phyloP scores from a whole-genome alignment of 192 early-diverging fungal genomes.

The Coemansia sp. region DNA sequence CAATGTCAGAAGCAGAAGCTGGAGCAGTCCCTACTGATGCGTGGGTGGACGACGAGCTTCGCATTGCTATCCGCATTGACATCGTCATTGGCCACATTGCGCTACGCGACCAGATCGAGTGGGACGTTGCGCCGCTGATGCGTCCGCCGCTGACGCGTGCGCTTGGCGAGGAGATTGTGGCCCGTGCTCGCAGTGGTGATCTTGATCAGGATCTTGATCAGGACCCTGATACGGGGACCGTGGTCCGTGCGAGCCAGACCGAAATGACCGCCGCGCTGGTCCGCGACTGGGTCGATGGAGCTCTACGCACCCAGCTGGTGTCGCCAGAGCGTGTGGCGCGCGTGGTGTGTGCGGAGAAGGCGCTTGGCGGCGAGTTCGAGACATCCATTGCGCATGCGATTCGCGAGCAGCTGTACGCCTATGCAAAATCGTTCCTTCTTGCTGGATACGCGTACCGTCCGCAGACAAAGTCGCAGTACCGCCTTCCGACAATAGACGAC shows the following conservation, averaged over 20 bases:
- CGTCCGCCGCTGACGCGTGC: conserved; percentile 26
- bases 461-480: conserved; percentile 44
- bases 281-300: conserved; percentile 36
- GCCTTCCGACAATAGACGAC: conserved; percentile 57
- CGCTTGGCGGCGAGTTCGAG: conserved; percentile 85
- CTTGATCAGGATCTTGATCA: too few relatives aligned
- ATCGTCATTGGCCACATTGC: conserved; percentile 82
- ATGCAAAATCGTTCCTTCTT: conserved; percentile 78
- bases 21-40: too few relatives aligned
- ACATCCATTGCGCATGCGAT: conserved; percentile 91
- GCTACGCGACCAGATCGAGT: conserved; percentile 92
- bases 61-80: conserved; percentile 84
- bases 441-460: conserved; percentile 81
- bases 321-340: conserved; percentile 87
- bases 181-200: too few relatives aligned
- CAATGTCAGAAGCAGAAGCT: too few relatives aligned
- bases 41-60: conserved; percentile 63
- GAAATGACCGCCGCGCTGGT: neutral
- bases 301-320: conserved; percentile 22
- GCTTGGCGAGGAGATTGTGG: conserved; percentile 20
- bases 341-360: conserved; percentile 72
- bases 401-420: conserved; percentile 88
- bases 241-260: neutral
- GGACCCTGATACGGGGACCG: too few relatives aligned
- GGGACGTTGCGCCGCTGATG: conserved; percentile 69